These are phyloP conservation scores for Schoenoplectus tabernaemontani DNA, from an alignment of 202 grass and related monocot species.

Conservation along the genomic window DNA sequence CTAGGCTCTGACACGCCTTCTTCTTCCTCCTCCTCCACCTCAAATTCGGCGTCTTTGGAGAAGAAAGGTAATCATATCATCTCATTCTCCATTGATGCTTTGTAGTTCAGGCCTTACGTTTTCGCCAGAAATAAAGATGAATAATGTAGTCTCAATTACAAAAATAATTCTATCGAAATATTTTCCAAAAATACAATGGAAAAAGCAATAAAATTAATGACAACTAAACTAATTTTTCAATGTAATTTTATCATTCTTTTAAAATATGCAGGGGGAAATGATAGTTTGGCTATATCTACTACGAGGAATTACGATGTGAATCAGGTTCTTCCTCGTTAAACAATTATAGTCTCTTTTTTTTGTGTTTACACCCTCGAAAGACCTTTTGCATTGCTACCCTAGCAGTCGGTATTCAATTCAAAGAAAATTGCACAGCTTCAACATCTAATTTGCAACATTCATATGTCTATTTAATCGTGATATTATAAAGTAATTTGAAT, in stretches of 20 bases:
- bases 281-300: neutral
- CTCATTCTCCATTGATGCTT: too few species aligned
- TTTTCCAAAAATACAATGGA: too few species aligned
- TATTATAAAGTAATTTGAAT: neutral
- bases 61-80: too few species aligned
- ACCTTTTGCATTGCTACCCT: neutral
- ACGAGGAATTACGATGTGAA: neutral
- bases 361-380: neutral
- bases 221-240: too few species aligned
- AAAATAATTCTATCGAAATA: too few species aligned
- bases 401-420: neutral
- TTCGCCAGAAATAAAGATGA: too few species aligned
- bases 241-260: too few species aligned
- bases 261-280: neutral
- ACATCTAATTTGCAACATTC: neutral
- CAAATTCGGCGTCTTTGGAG: slow-evolving; percentile 4
- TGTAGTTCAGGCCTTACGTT: too few species aligned
- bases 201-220: too few species aligned
- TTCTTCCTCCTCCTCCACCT: slow-evolving; percentile 31
- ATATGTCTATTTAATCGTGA: neutral
- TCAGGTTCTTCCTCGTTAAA: neutral
- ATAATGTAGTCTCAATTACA: too few species aligned
- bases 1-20: slow-evolving; percentile 42
- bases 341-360: neutral
- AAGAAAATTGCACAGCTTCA: too few species aligned